Base-by-base conservation (phyloP, 768 basidiomycete genomes). In the Mycena amicta region DNA sequence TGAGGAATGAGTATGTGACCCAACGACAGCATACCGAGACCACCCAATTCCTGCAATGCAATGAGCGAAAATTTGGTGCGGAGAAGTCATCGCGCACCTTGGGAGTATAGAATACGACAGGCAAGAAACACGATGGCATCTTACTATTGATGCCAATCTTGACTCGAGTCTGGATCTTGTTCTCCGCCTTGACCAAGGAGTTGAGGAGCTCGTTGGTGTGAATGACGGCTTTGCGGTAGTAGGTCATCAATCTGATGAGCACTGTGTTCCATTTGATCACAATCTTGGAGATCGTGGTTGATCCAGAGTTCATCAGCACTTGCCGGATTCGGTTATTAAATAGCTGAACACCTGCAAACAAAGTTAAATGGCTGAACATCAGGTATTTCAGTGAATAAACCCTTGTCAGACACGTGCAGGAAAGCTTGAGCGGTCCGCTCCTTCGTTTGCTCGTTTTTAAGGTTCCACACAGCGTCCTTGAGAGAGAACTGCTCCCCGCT, bases 91-190 rank as follows among this genome's bases (percentile, higher is more conserved):
- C 39, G 53, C 70, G 43, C 56, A 87, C 85, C 81, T 98, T 98
- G 0, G 94, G 95, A 5, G 93, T 95, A 71, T 96, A 96, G 80
- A 95, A 96, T 5, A 95, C 91, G 16, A 93, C 91, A 12, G 96
- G 90, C 56, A 96, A 95, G 85, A 98, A 98, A 82, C 95, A 89
- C 3, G 95, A 97, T 23, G 97, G 97, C 96, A 99, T 98, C 79
- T 98, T 97, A 74, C 91, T 93, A 82, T 98, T 97, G 66, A 97
- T 70, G 18, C 96, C 97, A 62, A 99, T 98, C 83, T 98, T 98
- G 68, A 99, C 96, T 76, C 97, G 93, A 3, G 95, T 98, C 75
- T 99, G 97, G 47, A 98, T 96, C 81, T 98, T 98, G 84, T 98
- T 98, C 78, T 98, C 96, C 2, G 95, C 94, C 75, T 99, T 99